phyloP scores from a whole-genome alignment of 164 flowering plant species.

The Cinnamomum chago region DNA sequence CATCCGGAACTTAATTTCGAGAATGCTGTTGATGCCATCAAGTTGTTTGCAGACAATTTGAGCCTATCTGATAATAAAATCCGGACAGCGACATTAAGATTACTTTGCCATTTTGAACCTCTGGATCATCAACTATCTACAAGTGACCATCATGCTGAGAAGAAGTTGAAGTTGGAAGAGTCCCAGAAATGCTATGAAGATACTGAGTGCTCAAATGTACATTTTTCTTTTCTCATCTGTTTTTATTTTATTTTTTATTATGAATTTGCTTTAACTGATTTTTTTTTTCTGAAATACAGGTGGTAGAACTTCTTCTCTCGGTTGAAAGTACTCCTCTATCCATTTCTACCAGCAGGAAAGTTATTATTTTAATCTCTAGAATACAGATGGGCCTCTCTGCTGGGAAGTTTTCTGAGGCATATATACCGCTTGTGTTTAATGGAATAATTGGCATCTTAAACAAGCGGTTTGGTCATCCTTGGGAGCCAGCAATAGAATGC shows the following conservation, averaged over 20 bases:
- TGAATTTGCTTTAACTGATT: background rate
- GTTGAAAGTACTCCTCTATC: constrained; percentile 72
- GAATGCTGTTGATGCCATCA: constrained; percentile 39
- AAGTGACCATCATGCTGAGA: constrained; percentile 27
- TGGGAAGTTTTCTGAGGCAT: constrained; percentile 47
- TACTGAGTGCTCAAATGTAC: constrained; percentile 35
- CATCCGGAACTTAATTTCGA: constrained; percentile 45
- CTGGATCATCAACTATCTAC: constrained; percentile 14
- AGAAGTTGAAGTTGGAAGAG: constrained; percentile 34
- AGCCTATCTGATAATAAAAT: constrained; percentile 49
- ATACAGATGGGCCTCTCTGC: constrained; percentile 59
- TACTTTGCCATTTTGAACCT: constrained; percentile 65
- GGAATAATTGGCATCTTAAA: constrained; percentile 82
- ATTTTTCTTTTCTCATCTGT: constrained; percentile 6
- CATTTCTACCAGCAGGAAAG: constrained; percentile 62
- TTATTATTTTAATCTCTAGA: constrained; percentile 47
- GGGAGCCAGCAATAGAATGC: constrained; percentile 72
- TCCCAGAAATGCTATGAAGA: constrained; percentile 27
- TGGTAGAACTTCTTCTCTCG: constrained; percentile 53
- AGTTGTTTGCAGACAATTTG: constrained; percentile 58
- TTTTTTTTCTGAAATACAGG: constrained; percentile 36
- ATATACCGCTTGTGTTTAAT: constrained; percentile 49
- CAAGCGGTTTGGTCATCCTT: constrained; percentile 66
- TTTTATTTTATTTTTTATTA: constrained; percentile 4
- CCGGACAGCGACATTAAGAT: constrained; percentile 69